Evolutionary conservation across 176 grass and related monocot genomes (phyloP).

Genomic region (Pharus latifolius): DNA sequence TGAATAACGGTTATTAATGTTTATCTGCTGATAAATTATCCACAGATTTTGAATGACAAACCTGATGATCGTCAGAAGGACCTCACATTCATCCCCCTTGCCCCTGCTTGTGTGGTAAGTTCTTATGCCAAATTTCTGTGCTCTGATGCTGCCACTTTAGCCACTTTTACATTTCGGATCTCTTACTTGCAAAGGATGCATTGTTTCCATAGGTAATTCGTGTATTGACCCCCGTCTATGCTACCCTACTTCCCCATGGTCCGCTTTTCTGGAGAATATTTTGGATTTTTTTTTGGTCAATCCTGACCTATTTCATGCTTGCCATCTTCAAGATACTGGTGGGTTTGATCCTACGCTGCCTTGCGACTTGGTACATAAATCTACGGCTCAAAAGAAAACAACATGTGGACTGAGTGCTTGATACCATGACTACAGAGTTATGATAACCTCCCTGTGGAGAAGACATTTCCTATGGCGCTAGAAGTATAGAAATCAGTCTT

Average conservation of each 20-base stretch:
- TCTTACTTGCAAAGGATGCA: neutral
- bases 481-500: conserved; percentile 27
- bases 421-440: neutral
- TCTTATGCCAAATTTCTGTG: neutral
- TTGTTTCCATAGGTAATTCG: conserved; percentile 65
- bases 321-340: conserved; percentile 89
- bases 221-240: conserved; percentile 84
- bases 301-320: conserved; percentile 78
- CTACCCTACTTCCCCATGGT: conserved; percentile 58
- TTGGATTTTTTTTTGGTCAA: conserved; percentile 77
- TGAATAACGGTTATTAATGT: neutral
- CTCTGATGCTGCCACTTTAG: neutral
- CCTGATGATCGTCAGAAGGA: conserved; percentile 78
- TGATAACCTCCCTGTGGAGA: neutral
- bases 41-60: conserved; percentile 88
- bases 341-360: conserved; percentile 52
- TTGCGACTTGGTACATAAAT: conserved; percentile 89
- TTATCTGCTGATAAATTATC: neutral
- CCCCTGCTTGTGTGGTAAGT: conserved; percentile 87
- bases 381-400: conserved; percentile 68
- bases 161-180: conserved; percentile 4
- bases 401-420: conserved; percentile 59
- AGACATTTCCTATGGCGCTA: neutral
- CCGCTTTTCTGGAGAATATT: conserved; percentile 67
- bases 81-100: conserved; percentile 91